Base-by-base conservation (phyloP, 108 stramenopile species). In the Nitzschia putrida region DNA sequence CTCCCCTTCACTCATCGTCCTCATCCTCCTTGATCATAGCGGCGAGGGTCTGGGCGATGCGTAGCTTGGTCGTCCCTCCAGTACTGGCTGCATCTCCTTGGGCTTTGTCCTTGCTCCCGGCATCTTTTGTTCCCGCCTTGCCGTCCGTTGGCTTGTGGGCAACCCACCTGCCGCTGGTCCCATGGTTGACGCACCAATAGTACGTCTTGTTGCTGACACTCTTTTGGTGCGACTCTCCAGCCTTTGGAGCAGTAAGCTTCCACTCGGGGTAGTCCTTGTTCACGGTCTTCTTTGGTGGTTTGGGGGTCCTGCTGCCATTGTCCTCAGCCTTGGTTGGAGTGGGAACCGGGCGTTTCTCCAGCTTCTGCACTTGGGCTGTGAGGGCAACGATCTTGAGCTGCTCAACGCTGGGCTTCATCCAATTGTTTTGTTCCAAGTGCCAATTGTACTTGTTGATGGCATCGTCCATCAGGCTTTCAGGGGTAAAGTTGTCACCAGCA, bases 331-430 rank as follows among this genome's bases (percentile, higher is more conserved):
- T 11, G 9, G 34, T 37, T 8, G 57, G 26, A 10, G 8, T 11
- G 11, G 22, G 50, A 22, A n/a, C n/a, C n/a, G 63, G 9, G 12
- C 21, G 7, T 11, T 11, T 47, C 21, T 50, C 37, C 20, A 63
- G 64, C 14, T 41, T 7, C 38, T 66, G n/a, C 16, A 71, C 50
- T 52, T 63, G 25, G 26, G 72, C 45, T 7, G n/a, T 41, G 26
- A 82, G 77, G 6, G 81, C 81, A 3, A 78, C 12, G 38, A 82
- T 75, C 23, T 67, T 40, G 21, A 65, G 23, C 14, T 78, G 58
- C 29, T 72, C 53, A 2, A 34, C 49, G 21, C 57, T 45, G 8
- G 39, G 47, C 4, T n/a, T 18, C 2, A 65, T 60, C 71, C 75
- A 77, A 10, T 39, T 10, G 8, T 29, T 29, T 10, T 60, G 34